Conservation (phyloP, 768 basidiomycete species). For the Neoboletus subvelutipes region DNA sequence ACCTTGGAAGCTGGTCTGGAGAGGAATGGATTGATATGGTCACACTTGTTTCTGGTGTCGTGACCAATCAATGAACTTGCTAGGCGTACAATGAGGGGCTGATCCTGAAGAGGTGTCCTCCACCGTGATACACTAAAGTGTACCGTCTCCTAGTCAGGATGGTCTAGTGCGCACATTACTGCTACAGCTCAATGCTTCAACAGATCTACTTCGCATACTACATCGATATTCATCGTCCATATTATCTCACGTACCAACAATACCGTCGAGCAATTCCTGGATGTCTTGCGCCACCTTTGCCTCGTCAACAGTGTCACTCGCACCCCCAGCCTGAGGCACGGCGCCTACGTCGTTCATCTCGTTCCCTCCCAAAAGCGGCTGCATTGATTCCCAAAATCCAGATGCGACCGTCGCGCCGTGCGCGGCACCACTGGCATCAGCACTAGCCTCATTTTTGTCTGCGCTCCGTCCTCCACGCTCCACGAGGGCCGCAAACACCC, state of each 20-base stretch:
- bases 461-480: conserved; percentile 11
- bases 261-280: conserved; percentile 43
- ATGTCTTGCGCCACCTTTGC: conserved; percentile 41
- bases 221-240: neutral
- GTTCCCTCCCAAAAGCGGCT: conserved; percentile 40
- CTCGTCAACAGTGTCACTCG: neutral
- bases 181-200: neutral
- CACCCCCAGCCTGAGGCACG: neutral
- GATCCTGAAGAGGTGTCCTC: no score
- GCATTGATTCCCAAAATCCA: conserved; percentile 59
- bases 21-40: no score
- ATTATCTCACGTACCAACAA: conserved; percentile 5
- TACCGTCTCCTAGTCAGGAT: no score
- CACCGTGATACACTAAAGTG: no score
- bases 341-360: conserved; percentile 26
- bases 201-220: no score
- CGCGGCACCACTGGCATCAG: conserved; percentile 19
- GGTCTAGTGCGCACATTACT: no score
- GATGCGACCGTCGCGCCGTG: conserved; percentile 41
- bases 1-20: no score
- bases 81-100: no score
- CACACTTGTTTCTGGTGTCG: no score
- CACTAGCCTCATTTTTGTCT: conserved; percentile 5
- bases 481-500: conserved; percentile 19
- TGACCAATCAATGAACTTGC: no score